Conservation (phyloP, 805 yeast species). For the Kodamaea laetipori region DNA sequence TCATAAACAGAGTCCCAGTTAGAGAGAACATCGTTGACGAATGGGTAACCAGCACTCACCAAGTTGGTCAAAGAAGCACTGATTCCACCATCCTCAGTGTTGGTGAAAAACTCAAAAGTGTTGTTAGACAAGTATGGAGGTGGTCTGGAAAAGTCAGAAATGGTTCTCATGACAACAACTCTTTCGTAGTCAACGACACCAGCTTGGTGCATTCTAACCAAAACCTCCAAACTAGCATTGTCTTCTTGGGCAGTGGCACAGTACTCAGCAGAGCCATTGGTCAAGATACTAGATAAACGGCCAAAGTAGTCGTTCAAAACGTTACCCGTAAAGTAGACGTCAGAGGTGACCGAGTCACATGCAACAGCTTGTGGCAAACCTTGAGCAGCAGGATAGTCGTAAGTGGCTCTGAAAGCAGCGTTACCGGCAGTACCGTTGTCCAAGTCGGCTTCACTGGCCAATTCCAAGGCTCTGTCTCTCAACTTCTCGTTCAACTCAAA, state of each 20-base stretch:
- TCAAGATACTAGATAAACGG: constrained; percentile 48
- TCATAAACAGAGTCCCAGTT: constrained; percentile 49
- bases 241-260: constrained; percentile 70
- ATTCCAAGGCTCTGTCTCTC: constrained; percentile 56
- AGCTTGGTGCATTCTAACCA: constrained; percentile 53
- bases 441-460: constrained; percentile 49
- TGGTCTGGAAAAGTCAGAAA: constrained; percentile 59
- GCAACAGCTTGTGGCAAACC: constrained; percentile 48
- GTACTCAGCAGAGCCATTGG: constrained; percentile 61
- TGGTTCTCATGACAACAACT: constrained; percentile 61
- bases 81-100: constrained; percentile 54
- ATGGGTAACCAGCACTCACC: constrained; percentile 54
- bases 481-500: constrained; percentile 61
- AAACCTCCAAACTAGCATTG: constrained; percentile 62
- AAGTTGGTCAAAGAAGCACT: constrained; percentile 52
- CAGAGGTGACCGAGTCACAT: constrained; percentile 64
- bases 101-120: constrained; percentile 53
- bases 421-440: constrained; percentile 49
- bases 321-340: constrained; percentile 60
- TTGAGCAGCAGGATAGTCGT: constrained; percentile 51
- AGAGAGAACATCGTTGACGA: constrained; percentile 51
- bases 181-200: constrained; percentile 61
- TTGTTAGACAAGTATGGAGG: constrained; percentile 47
- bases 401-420: constrained; percentile 48
- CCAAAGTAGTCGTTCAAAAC: constrained; percentile 52